Evolutionary conservation across 768 basidiomycete species (phyloP), one percentile per base, ranked within the genome.

Genomic region (Hysterangium stoloniferum): DNA sequence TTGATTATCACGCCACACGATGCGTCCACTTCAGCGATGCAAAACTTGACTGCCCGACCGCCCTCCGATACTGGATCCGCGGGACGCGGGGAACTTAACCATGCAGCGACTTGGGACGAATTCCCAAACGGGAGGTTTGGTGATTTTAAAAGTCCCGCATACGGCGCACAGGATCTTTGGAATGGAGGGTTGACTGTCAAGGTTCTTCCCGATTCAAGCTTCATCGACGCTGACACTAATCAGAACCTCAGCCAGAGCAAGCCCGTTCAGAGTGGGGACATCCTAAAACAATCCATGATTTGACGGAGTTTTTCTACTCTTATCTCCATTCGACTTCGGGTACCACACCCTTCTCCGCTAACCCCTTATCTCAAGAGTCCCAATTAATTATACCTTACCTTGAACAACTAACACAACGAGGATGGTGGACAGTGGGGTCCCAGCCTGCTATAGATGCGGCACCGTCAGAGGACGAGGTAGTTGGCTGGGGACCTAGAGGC

Each of bases 41-140:
- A 74, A 46, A 70, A 74, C 45, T 62, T 91, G 36, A 66, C 76
- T 33, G 66, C 68, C 6, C 68, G 75, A 15, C 71, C 78, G n/a
- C 66, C 70, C 3, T 37, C 35, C 15, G 33, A 47, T 27, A 76
- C 82, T 7, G 64, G 61, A 1, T 84, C 86, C 54, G 77, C 71
- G 4, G 82, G 84, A 24, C 75, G 78, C 37, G 86, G 85, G 5
- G 87, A 89, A 55, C 68, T 84, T 6, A 88, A 84, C 59, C 77
- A 84, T 56, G 85, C 85, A 0, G 76, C 82, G 1, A 80, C 79
- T 17, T 92, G 89, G 89, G 89, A 92, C 59, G 96, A 99, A 61
- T 98, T 97, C 64, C 96, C 96, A 6, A 99, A 99, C 62, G 96
- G 96, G 31, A 84, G 96, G 8, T 98, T 97, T 64, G 96, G 96